A percentile compares a stretch with the other conserved stretches of the same genome.
Conservation (phyloP, 805 yeast species). For the Starmerella potacharoeniae region DNA sequence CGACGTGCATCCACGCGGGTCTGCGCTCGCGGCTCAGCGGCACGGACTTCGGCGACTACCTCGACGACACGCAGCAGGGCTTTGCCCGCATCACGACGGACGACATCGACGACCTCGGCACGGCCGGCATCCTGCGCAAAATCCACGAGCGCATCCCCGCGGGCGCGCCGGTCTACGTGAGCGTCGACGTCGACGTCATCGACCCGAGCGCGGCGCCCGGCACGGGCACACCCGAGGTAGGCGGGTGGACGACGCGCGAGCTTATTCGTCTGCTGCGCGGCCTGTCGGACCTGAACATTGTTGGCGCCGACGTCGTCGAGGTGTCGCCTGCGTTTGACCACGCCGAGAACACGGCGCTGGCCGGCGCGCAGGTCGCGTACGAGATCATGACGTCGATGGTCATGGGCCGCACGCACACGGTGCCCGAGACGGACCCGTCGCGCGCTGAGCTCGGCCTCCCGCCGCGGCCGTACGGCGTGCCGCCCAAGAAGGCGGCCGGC, state of each 20-base stretch:
- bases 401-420: constrained; percentile 29
- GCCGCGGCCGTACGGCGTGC: constrained; percentile 9
- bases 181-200: constrained; percentile 64
- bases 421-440: constrained; percentile 22
- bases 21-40: constrained; percentile 64
- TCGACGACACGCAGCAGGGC: constrained; percentile 58
- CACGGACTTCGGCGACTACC: constrained; percentile 45
- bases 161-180: constrained; percentile 53
- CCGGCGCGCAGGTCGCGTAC: constrained; percentile 55
- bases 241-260: constrained; percentile 62
- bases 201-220: constrained; percentile 70
- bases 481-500: neutral
- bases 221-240: constrained; percentile 69
- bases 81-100: constrained; percentile 60
- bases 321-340: constrained; percentile 56
- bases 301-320: constrained; percentile 72
- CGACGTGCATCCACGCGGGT: constrained; percentile 63
- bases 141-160: constrained; percentile 49
- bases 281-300: constrained; percentile 46
- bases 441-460: constrained; percentile 16
- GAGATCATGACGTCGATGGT: constrained; percentile 70
- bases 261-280: constrained; percentile 48
- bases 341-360: constrained; percentile 49
- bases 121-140: constrained; percentile 43
- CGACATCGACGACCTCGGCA: constrained; percentile 60